Evolutionary conservation across 192 early-diverging fungal genomes (phyloP), one percentile per base, ranked within the genome.

Genomic region (Backusella parvicylindrica): DNA sequence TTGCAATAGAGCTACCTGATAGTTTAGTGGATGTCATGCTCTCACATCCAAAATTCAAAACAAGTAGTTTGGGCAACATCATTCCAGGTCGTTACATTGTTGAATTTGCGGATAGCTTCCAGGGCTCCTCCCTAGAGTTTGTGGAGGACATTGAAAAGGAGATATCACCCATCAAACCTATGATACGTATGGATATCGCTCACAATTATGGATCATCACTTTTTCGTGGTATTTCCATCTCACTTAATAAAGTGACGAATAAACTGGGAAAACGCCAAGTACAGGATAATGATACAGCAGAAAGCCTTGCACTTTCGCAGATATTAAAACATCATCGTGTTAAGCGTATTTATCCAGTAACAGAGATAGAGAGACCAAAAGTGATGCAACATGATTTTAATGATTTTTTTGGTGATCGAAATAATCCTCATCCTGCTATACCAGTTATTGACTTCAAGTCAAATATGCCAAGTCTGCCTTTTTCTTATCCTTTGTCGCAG

Each of bases 401-500:
- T 60, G 23, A 28, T 28, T 60, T 60, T 9, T 60, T 60, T 60
- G 53, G 23, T 60, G 23, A 60, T 28, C 53, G 3, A 2, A 28
- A 1, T 1, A 13, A 23, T 21, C 11, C 11, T 4, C 4, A 35
- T 26, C 5, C 63, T 38, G 11, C 23, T 41, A 32, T 6, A 35
- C 16, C 15, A 23, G 3, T n/a, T 16, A 26, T 21, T 15, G 32
- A 33, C 4, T 60, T 60, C 3, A 60, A 60, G 23, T 26, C 21
- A 21, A 6, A 16, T 43, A 64, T n/a, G 16, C 31, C 40, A 1
- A 28, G 2, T 11, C 68, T 77, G 15, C 73, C 69, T 35, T 83
- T 81, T 49, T 67, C 77, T 35, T 86, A 91, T 67, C 70, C 81
- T 7, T 68, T 81, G 74, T 88, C 87, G 3, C 88, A 88, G 7